A percentile compares a stretch with the other conserved stretches of the same genome.
phyloP scores from a whole-genome alignment of 2,329 filamentous ascomycete genomes.

The Aspergillus calidoustus region DNA sequence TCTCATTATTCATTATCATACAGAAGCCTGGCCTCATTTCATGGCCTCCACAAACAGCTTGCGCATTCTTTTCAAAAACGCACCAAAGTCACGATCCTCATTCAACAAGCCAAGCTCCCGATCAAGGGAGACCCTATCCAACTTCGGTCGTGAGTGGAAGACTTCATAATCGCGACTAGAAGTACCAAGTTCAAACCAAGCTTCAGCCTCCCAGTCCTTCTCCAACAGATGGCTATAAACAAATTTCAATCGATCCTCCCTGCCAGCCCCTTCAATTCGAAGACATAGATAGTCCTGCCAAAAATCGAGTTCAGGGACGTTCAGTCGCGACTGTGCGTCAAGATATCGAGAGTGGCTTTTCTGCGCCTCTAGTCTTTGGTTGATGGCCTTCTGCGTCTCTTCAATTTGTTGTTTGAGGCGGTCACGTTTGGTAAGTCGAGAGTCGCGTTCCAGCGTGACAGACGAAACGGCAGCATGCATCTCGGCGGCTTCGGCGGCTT shows the following conservation, averaged over 20 bases:
- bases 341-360: conserved; percentile 66
- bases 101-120: conserved; percentile 62
- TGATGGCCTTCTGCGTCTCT: conserved; percentile 52
- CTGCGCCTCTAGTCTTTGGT: conserved; percentile 51
- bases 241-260: conserved; percentile 85
- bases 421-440: conserved; percentile 60
- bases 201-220: conserved; percentile 84
- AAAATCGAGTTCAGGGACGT: conserved; percentile 91
- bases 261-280: conserved; percentile 84
- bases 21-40: conserved; percentile 42
- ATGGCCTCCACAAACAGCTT: conserved; percentile 61
- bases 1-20: conserved; percentile 14
- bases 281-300: conserved; percentile 92
- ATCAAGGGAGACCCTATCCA: conserved; percentile 60
- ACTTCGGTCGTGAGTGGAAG: conserved; percentile 72
- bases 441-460: conserved; percentile 60
- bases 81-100: conserved; percentile 62
- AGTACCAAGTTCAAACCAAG: conserved; percentile 90
- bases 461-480: conserved; percentile 65
- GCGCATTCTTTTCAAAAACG: conserved; percentile 67
- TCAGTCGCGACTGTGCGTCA: conserved; percentile 83
- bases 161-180: conserved; percentile 83
- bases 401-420: conserved; percentile 60
- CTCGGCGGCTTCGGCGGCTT: conserved; percentile 65
- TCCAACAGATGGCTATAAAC: conserved; percentile 87